Percentiles rank a stretch among this genome's conserved stretches.
phyloP scores from a whole-genome alignment of 2,329 filamentous ascomycete genomes.

The Paecilomyces dactylethromorphus region DNA sequence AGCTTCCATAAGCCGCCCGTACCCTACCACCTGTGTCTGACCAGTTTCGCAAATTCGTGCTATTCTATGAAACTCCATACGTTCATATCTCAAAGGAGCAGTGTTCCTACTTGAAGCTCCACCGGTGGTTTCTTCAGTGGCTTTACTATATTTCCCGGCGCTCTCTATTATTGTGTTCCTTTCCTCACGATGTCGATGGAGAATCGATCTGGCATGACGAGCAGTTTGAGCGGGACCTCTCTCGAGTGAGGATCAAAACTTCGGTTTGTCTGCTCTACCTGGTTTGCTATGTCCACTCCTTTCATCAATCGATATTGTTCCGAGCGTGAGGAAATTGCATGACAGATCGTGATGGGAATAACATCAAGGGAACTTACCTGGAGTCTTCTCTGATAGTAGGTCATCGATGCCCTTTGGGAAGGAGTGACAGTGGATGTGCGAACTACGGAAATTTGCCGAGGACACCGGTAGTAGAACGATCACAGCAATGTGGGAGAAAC shows the following conservation, averaged over 20 bases:
- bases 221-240: slow-evolving; percentile 61
- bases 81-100: not conserved
- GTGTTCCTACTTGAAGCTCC: slow-evolving; percentile 1
- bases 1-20: not conserved
- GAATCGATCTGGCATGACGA: not conserved
- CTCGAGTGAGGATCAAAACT: slow-evolving; percentile 89
- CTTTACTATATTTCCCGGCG: not conserved
- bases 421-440: slow-evolving; percentile 4
- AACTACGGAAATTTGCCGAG: slow-evolving; percentile 4
- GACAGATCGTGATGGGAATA: not conserved
- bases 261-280: slow-evolving; percentile 68
- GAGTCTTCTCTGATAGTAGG: slow-evolving; percentile 1
- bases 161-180: not conserved
- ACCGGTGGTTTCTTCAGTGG: slow-evolving; percentile 6
- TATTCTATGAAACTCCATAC: slow-evolving; percentile 1
- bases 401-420: slow-evolving; percentile 4
- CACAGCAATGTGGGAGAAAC: slow-evolving; percentile 4
- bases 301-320: slow-evolving; percentile 3
- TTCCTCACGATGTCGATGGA: not conserved
- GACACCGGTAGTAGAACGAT: slow-evolving; percentile 9
- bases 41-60: not conserved
- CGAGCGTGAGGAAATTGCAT: not conserved
- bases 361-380: slow-evolving; percentile 6
- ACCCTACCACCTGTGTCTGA: not conserved
- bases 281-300: slow-evolving; percentile 7